Base-by-base conservation (phyloP, 805 yeast species). In the Wickerhamiella occidentalis region DNA sequence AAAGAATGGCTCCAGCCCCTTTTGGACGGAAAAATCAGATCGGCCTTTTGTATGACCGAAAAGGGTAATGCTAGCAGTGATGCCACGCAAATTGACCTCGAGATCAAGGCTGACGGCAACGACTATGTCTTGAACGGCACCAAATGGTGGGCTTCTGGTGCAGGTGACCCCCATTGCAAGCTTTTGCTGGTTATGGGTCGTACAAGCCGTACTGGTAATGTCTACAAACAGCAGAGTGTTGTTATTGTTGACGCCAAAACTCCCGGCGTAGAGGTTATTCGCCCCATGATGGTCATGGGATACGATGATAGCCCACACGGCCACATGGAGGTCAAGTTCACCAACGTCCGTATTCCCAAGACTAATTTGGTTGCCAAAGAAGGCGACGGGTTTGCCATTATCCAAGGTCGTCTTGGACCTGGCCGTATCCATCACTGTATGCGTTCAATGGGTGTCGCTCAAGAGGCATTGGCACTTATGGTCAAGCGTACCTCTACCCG, bases 401-500 rank as follows among this genome's bases (percentile, higher is more conserved):
- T 79, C 55, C 83, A 78, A 61, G 76, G 80, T 19, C 69, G 83
- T 50, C 67, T 79, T 38, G 83, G 83, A 1, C 82, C 83, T 1
- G 83, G 84, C n/a, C 67, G 83, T 59, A 75, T 79, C 54, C 84
- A 78, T 61, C 83, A 79, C 61, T 79, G 83, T 62, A 78, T 79
- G 83, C 67, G 83, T 58, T 62, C 74, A 26, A 68, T 79, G 54
- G 84, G 84, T 4, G 74, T 70, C 37, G 83, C 79, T 6, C 80
- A 77, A 56, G 74, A 69, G 56, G 76, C 80, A 2, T 65, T 79
- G 49, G 54, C 64, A 53, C 65, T 68, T 51, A 70, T 73, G 47
- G 68, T 72, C 23, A 65, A 69, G 53, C 68, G 84, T 55, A 81
- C 57, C 26, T 69, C 72, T 50, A 64, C 68, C 52, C 66, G 84